These are phyloP conservation scores for Ophiorrhiza pumila DNA, from an alignment of 257 asterid species.

Conservation along the genomic window DNA sequence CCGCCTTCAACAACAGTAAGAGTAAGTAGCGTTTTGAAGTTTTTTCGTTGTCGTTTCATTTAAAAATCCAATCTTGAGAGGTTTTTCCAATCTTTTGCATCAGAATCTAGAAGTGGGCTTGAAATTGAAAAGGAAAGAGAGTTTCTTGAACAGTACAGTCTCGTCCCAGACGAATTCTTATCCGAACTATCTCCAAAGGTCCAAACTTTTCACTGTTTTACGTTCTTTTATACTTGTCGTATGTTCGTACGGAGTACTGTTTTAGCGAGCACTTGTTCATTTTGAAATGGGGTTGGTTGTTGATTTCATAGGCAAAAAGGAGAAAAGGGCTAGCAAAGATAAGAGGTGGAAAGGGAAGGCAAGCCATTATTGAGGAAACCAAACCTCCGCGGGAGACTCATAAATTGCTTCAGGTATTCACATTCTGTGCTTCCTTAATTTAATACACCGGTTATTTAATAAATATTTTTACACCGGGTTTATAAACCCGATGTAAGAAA, in stretches of 20 bases:
- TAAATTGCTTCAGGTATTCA: constrained; percentile 80
- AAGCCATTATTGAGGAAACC: too few relatives aligned
- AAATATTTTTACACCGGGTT: too few relatives aligned
- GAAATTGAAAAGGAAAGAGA: constrained; percentile 51
- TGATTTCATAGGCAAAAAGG: constrained; percentile 41
- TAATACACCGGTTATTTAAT: too few relatives aligned
- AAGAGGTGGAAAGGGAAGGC: constrained; percentile 25
- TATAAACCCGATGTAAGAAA: too few relatives aligned
- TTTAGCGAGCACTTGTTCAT: too few relatives aligned
- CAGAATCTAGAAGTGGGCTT: too few relatives aligned
- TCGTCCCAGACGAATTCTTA: constrained; percentile 64
- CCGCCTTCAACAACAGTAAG: constrained; percentile 60
- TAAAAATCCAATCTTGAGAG: too few relatives aligned
- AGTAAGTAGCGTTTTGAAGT: constrained; percentile 38
- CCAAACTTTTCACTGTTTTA: neutral
- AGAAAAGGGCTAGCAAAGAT: constrained; percentile 43
- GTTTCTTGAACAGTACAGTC: constrained; percentile 65
- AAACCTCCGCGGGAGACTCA: constrained; percentile 81
- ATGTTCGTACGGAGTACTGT: neutral
- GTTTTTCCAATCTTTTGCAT: too few relatives aligned
- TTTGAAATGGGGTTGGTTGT: neutral
- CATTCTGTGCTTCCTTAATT: neutral
- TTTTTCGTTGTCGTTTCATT: too few relatives aligned
- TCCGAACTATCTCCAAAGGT: too few relatives aligned
- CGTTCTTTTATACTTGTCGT: neutral